Conservation (phyloP, 2,329 filamentous ascomycete genomes). For the Arthrobotrys megalospora region DNA sequence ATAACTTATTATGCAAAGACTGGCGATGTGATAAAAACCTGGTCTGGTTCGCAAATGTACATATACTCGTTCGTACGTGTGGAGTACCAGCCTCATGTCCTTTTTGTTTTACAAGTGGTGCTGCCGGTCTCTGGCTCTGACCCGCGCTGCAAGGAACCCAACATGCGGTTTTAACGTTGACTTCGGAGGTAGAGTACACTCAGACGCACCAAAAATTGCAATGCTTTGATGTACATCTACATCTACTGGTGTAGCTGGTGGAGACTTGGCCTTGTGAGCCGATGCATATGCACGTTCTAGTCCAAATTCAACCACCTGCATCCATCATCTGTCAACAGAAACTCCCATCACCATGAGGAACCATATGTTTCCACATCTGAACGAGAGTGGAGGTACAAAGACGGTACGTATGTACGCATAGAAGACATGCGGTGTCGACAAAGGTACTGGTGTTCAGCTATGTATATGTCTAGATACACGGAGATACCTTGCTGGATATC, state of each 20-base stretch:
- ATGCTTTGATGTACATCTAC: not conserved
- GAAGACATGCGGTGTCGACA: not conserved
- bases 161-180: slow-evolving; percentile 21
- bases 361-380: not conserved
- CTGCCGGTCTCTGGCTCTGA: slow-evolving; percentile 6
- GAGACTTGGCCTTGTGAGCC: slow-evolving; percentile 30
- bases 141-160: slow-evolving; percentile 30
- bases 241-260: not conserved
- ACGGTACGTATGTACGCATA: not conserved
- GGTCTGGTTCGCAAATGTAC: slow-evolving; percentile 14
- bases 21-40: slow-evolving; percentile 35
- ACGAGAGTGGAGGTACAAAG: no score
- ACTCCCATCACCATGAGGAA: not conserved
- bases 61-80: not conserved
- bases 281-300: slow-evolving; percentile 28
- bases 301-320: slow-evolving; percentile 11
- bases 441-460: not conserved
- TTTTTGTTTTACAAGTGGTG: slow-evolving; percentile 8
- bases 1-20: slow-evolving; percentile 51
- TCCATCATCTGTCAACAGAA: slow-evolving; percentile 21
- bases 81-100: slow-evolving; percentile 1
- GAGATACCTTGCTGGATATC: not conserved
- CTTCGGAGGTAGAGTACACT: not conserved
- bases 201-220: not conserved
- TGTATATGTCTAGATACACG: not conserved